These are phyloP conservation scores for Carex sylvatica DNA, from an alignment of 202 grass and related monocot genomes.

Conservation along the genomic window DNA sequence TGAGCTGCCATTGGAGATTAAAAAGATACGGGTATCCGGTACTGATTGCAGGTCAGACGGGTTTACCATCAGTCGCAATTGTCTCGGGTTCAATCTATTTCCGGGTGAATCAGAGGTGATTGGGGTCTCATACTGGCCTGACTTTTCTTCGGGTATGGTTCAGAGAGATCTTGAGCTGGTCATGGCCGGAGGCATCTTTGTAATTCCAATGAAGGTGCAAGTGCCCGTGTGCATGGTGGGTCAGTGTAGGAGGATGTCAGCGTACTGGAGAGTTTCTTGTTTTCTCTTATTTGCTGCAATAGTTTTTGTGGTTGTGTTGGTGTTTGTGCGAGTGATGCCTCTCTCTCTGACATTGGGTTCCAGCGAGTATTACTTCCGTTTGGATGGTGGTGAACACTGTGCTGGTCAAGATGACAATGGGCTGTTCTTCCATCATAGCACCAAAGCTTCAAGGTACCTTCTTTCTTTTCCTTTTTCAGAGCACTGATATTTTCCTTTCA, in stretches of 20 bases:
- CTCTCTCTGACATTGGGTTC: slow-evolving; percentile 33
- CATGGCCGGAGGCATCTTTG: slow-evolving; percentile 69
- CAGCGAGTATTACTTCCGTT: slow-evolving; percentile 47
- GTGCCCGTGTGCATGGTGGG: slow-evolving; percentile 63
- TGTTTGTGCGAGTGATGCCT: slow-evolving; percentile 43
- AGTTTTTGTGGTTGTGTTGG: slow-evolving; percentile 45
- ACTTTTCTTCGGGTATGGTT: slow-evolving; percentile 67
- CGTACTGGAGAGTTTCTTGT: slow-evolving; percentile 50
- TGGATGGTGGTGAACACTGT: slow-evolving; percentile 35
- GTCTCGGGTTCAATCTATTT: slow-evolving; percentile 70
- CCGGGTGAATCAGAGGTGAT: slow-evolving; percentile 70
- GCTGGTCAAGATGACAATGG: slow-evolving; percentile 47
- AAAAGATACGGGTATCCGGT: slow-evolving; percentile 77
- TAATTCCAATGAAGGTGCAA: slow-evolving; percentile 79
- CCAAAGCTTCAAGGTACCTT: slow-evolving; percentile 72
- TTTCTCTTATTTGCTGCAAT: slow-evolving; percentile 44
- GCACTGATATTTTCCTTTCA: not conserved
- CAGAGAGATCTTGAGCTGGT: slow-evolving; percentile 85
- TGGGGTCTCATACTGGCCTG: slow-evolving; percentile 62
- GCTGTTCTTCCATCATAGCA: slow-evolving; percentile 40
- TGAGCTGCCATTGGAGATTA: slow-evolving; percentile 74
- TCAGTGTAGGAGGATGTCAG: slow-evolving; percentile 59
- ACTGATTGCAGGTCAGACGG: slow-evolving; percentile 74
- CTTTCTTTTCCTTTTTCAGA: not conserved
- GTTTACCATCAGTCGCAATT: slow-evolving; percentile 49